Percentiles rank a stretch among this genome's conserved stretches.
Evolutionary conservation across 2,329 filamentous ascomycete species (phyloP).

Genomic region (Ceratocystis lukuohia): DNA sequence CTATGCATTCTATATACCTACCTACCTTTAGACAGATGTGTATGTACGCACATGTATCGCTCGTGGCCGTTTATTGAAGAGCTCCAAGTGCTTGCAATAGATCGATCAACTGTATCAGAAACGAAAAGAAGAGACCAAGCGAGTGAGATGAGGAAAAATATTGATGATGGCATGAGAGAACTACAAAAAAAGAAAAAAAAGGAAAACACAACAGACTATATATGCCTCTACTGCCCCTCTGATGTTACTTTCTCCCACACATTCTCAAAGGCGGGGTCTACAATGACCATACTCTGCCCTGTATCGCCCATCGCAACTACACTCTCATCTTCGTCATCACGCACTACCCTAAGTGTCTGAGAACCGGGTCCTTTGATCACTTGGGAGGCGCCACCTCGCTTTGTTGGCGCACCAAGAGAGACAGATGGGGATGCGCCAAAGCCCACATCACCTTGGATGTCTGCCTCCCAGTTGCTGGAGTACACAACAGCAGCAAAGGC

Average conservation of each 20-base stretch:
- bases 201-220: conserved; percentile 9
- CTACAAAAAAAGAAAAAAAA: conserved; percentile 17
- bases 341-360: background rate
- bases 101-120: background rate
- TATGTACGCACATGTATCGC: too few relatives aligned
- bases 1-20: too few relatives aligned
- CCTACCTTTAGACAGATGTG: too few relatives aligned
- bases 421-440: conserved; percentile 21
- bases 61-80: too few relatives aligned
- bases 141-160: background rate
- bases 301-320: conserved; percentile 37
- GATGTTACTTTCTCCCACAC: conserved; percentile 52
- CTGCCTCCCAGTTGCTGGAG: conserved; percentile 65
- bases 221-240: conserved; percentile 10
- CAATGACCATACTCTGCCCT: conserved; percentile 24
- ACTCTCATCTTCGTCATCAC: conserved; percentile 33
- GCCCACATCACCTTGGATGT: conserved; percentile 38
- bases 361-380: background rate
- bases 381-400: background rate
- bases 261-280: conserved; percentile 41
- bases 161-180: conserved; percentile 17
- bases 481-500: conserved; percentile 81
- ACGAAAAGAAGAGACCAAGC: background rate
- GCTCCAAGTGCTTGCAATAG: too few relatives aligned
- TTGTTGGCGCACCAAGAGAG: conserved; percentile 10